Conservation (phyloP, 2,329 filamentous ascomycete species). For the Pseudomassariella vexata region DNA sequence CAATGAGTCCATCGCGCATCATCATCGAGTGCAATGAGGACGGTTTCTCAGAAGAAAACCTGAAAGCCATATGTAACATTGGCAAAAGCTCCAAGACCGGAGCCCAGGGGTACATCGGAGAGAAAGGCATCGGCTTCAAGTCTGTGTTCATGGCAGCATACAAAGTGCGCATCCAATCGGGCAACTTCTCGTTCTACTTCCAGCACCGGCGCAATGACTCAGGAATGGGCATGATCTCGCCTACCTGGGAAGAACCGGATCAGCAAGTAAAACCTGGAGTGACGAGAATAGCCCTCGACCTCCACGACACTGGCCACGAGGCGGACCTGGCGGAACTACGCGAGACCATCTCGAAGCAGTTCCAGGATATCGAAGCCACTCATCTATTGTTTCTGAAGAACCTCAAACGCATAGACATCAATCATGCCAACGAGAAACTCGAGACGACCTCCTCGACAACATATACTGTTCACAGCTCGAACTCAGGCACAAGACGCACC, state of each 20-base stretch:
- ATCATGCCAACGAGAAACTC: conserved; percentile 17
- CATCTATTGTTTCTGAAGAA: conserved; percentile 38
- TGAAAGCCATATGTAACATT: conserved; percentile 39
- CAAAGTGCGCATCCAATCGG: conserved; percentile 38
- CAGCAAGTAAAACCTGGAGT: conserved; percentile 9
- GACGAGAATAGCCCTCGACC: conserved; percentile 32
- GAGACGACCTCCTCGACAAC: conserved; percentile 8
- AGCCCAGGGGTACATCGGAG: conserved; percentile 38
- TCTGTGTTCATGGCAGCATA: conserved; percentile 41
- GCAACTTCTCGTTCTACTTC: conserved; percentile 38
- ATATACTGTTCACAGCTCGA: conserved; percentile 8
- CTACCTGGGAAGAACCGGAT: conserved; percentile 28
- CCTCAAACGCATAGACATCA: conserved; percentile 24
- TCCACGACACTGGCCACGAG: conserved; percentile 22
- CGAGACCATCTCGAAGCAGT: conserved; percentile 24
- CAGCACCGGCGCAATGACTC: conserved; percentile 29
- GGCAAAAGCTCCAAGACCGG: conserved; percentile 38
- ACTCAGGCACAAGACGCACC: not conserved
- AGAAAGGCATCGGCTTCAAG: conserved; percentile 48
- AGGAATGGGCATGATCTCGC: conserved; percentile 46
- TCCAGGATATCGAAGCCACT: conserved; percentile 29
- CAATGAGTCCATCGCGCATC: conserved; percentile 29
- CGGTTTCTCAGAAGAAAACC: conserved; percentile 35
- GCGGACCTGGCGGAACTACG: conserved; percentile 10
- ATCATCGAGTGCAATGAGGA: conserved; percentile 45